Percentiles rank a stretch among this genome's conserved stretches.
Conservation (phyloP, 1,139 yeast genomes). For the Blastobotrys indianensis region DNA sequence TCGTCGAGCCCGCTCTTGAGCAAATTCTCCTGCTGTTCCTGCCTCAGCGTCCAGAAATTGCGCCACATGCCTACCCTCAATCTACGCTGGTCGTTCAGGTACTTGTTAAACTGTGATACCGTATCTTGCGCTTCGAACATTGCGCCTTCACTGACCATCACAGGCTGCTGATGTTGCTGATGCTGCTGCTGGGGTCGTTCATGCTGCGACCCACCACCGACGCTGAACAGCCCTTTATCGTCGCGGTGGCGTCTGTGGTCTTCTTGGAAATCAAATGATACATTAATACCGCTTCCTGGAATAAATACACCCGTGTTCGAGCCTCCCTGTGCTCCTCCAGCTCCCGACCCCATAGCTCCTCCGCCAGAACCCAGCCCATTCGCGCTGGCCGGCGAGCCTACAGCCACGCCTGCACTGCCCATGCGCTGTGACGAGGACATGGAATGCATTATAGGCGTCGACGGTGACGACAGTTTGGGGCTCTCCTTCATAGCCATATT, state of each 20-base stretch:
- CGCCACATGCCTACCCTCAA: slow-evolving; percentile 30
- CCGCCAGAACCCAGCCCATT: background rate
- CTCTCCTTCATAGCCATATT: too few relatives aligned
- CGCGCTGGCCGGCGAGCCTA: background rate
- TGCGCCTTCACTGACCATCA: slow-evolving; percentile 9
- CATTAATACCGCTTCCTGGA: slow-evolving; percentile 29
- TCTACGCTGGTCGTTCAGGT: slow-evolving; percentile 26
- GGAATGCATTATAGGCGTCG: too few relatives aligned
- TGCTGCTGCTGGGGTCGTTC: background rate
- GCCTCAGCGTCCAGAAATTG: slow-evolving; percentile 29
- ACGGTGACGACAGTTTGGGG: too few relatives aligned
- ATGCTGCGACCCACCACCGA: background rate
- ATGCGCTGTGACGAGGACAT: too few relatives aligned
- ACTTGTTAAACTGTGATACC: slow-evolving; percentile 30
- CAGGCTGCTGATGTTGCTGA: slow-evolving; percentile 11
- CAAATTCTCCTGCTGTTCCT: slow-evolving; percentile 13
- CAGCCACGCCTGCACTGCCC: background rate
- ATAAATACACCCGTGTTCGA: slow-evolving; percentile 18
- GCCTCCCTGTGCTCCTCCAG: background rate
- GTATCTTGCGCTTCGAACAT: slow-evolving; percentile 27
- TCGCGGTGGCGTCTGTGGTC: background rate
- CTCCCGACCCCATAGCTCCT: background rate
- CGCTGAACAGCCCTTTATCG: background rate
- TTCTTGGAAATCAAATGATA: slow-evolving; percentile 29
- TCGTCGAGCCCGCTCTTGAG: slow-evolving; percentile 14